Percentiles rank a stretch among this genome's conserved stretches.
Conservation (phyloP, 176 grass and related monocot genomes). For the Hordeum vulgare region MorexV3_pseudomolecules_assembly NC_058521.1:594399692-594400191, state of each 20-base stretch:
- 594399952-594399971: conserved; percentile 3
- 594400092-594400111: conserved; percentile 41
- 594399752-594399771: too few relatives aligned
- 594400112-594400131: too few relatives aligned
- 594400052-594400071: neutral
- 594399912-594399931: neutral
- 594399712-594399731: neutral
- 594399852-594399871: neutral
- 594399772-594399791: neutral
- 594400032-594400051: neutral
- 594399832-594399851: neutral
- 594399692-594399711: neutral
- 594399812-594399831: neutral
- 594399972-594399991: conserved; percentile 34
- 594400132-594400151: too few relatives aligned
- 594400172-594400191: too few relatives aligned
- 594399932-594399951: neutral
- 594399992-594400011: conserved; percentile 34
- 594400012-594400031: conserved; percentile 34
- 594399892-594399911: conserved; percentile 4
- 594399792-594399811: too few relatives aligned
- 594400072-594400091: conserved; percentile 63
- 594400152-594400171: too few relatives aligned
- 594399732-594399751: too few relatives aligned
- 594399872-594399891: neutral